Base-by-base conservation (phyloP, 768 basidiomycete species). In the Hypholoma sublateritium region DNA sequence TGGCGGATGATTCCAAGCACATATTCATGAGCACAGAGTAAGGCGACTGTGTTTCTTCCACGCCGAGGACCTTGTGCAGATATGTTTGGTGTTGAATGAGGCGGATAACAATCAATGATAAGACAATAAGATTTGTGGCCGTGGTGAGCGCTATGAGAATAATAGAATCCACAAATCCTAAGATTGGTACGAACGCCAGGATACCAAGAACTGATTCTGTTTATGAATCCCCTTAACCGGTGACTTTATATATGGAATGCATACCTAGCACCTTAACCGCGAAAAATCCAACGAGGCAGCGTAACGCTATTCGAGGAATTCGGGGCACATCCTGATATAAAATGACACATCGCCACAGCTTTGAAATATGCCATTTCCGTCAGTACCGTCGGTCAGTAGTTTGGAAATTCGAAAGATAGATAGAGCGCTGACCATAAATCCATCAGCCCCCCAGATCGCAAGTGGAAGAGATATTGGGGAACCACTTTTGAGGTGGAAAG, bases 361-460 rank as follows among this genome's bases (percentile, higher is more conserved):
- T 19, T 12, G 13, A 44, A 28, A 39, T 14, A 11, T 22, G 13
- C 22, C 4, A 48, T 34, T 13, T 22, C 25, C 13, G 16, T 11
- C 13, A 21, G 14, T 1, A 28, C 4, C 22, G 4, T 21, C 17
- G n/a, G 24, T 21, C 12, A 6, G 9, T 16, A 44, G 5, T 43
- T 2, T n/a, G n/a, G n/a, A 19, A 2, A 1, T 32, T 16, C 11
- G 11, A 28, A 2, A 4, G 36, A 2, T 17, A 50, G 14, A 45
- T 19, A 41, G 9, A 34, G 22, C 1, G 46, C 62, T 48, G 22
- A 61, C 62, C 62, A 60, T 63, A 28, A 63, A 59, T 8, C 55
- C 59, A 44, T 63, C 62, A 16, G 59, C 57, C 2, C 51, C 58
- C 62, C 62, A 63, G 13, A 60, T 51, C 8, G 58, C 50, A n/a